phyloP scores from a whole-genome alignment of 352 stramenopile species.

The Globisporangium recalcitrans region DNA sequence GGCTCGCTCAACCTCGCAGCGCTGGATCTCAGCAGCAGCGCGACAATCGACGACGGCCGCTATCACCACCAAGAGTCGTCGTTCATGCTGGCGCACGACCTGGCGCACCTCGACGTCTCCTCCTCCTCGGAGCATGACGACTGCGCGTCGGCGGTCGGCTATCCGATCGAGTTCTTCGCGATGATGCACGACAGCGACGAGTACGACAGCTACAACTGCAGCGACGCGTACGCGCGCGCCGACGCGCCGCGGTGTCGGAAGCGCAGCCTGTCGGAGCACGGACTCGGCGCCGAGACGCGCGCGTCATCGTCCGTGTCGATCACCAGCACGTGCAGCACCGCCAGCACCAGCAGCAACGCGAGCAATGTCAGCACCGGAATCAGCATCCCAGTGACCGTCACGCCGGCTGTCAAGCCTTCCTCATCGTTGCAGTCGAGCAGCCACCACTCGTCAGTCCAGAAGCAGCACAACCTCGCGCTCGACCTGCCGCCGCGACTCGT shows the following conservation, averaged over 20 bases:
- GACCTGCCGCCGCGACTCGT: slow-evolving; percentile 24
- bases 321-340: slow-evolving; percentile 5
- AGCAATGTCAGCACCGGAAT: slow-evolving; percentile 10
- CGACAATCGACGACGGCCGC: slow-evolving; percentile 18
- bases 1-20: slow-evolving; percentile 49
- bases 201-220: neutral
- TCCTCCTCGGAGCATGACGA: slow-evolving; percentile 19
- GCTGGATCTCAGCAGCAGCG: slow-evolving; percentile 27
- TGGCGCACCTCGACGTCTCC: slow-evolving; percentile 19
- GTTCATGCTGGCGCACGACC: slow-evolving; percentile 22
- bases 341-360: slow-evolving; percentile 1
- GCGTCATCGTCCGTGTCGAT: slow-evolving; percentile 9
- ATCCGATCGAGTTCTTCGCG: slow-evolving; percentile 11
- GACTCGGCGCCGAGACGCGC: slow-evolving; percentile 21
- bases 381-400: slow-evolving; percentile 11
- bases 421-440: neutral
- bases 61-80: slow-evolving; percentile 25
- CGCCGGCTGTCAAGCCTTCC: neutral
- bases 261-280: slow-evolving; percentile 17
- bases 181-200: neutral
- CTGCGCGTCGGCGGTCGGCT: slow-evolving; percentile 31
- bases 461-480: slow-evolving; percentile 14
- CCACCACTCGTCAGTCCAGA: slow-evolving; percentile 1
- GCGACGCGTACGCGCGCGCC: slow-evolving; percentile 25
- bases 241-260: slow-evolving; percentile 22